These are phyloP conservation scores for Solanum hybrid DNA, from an alignment of 305 asterid genomes.

Conservation along the genomic window DNA sequence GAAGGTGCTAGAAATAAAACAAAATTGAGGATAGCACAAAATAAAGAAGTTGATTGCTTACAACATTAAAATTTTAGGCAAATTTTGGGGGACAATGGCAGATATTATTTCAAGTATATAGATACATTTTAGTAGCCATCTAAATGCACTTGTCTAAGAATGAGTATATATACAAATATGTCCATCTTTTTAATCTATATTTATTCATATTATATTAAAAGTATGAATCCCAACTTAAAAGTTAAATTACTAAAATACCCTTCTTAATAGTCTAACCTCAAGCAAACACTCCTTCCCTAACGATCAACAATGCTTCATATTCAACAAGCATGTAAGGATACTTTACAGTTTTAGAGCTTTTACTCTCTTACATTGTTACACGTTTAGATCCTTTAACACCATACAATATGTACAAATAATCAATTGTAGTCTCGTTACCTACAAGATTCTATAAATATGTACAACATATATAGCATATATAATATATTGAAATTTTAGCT, in stretches of 20 bases:
- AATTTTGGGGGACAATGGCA: neutral
- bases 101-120: neutral
- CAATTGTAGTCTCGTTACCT: no score
- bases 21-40: neutral
- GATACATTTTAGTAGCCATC: neutral
- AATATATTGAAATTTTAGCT: no score
- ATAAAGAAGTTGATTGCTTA: neutral
- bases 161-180: neutral
- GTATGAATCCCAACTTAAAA: neutral
- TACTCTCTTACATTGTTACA: neutral
- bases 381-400: neutral
- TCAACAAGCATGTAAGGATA: neutral
- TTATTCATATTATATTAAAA: neutral
- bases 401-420: no score
- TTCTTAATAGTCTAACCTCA: neutral
- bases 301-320: neutral
- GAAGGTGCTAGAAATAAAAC: constrained; percentile 33
- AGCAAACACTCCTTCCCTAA: neutral
- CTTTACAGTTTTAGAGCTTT: neutral
- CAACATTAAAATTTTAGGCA: neutral
- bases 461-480: no score
- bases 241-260: neutral
- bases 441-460: no score
- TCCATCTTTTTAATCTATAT: neutral
- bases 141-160: neutral